Base-by-base conservation (phyloP, 2,329 filamentous ascomycete species). In the Berkeleyomyces rouxiae region DNA sequence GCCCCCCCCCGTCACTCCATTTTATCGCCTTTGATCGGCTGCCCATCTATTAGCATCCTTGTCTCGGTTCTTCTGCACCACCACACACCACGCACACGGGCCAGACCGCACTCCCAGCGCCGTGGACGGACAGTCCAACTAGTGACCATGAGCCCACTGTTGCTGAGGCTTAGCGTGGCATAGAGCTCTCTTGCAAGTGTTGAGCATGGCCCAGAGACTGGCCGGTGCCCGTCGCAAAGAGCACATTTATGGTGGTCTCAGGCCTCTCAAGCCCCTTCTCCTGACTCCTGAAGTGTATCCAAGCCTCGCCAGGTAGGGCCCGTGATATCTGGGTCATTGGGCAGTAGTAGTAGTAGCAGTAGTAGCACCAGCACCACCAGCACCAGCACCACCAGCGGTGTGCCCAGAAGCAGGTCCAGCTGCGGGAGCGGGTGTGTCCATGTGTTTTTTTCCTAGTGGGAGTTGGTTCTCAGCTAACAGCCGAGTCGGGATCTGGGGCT, bases 221-320 rank as follows among this genome's bases (percentile, higher is more conserved):
- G 49, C 49, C 49, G 36, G 31, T 53, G 49, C 49, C 23, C 23
- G 23, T 10, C 49, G 49, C n/a, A 53, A 53, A 53, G 49, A 53
- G 49, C 49, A 53, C 13, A 53, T 53, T 23, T 53, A 53, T 53
- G 7, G 33, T 53, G 49, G 49, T 53, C 49, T 37, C 10, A 53
- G 49, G 49, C 49, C 49, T 53, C 49, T 53, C 49, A 53, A 53
- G 49, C 49, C 49, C 49, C 49, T 53, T 53, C 49, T 53, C 49
- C 49, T 53, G 49, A 53, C 49, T 53, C 49, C 49, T 53, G 31
- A 53, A 53, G 9, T 53, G 49, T 11, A 53, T 53, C 49, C 49
- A 53, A 53, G 49, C 49, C 49, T 53, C 49, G 23, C 23, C 23
- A 23, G 23, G 10, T 53, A 36, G 33, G 16, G 23, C 49, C 49